These are phyloP conservation scores for Aurantiochytrium sp. DNA, from an alignment of 108 stramenopile species.

Conservation along the genomic window DNA sequence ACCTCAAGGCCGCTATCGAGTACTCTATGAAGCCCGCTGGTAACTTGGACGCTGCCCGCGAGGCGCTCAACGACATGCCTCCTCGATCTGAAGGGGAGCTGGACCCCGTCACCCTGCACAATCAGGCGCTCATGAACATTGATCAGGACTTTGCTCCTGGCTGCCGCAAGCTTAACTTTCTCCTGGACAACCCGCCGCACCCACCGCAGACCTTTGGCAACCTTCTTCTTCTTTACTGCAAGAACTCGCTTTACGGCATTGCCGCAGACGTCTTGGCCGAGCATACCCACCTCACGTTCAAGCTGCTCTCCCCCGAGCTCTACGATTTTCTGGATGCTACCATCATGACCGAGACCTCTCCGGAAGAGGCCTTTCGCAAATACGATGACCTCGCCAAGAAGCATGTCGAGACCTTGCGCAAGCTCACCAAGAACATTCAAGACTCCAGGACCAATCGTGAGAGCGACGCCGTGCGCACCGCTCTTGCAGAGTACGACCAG, in stretches of 20 bases:
- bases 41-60: constrained; percentile 51
- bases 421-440: constrained; percentile 59
- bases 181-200: constrained; percentile 62
- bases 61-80: constrained; percentile 64
- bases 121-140: constrained; percentile 62
- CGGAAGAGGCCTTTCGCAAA: constrained; percentile 55
- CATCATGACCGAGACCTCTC: constrained; percentile 60
- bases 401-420: constrained; percentile 57
- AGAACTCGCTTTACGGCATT: constrained; percentile 62
- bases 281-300: constrained; percentile 61
- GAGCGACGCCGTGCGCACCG: constrained; percentile 36
- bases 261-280: constrained; percentile 68
- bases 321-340: constrained; percentile 70
- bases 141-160: constrained; percentile 55
- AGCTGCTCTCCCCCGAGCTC: constrained; percentile 58
- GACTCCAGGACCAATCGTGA: constrained; percentile 44
- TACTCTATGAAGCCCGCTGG: constrained; percentile 36
- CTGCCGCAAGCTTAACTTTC: constrained; percentile 63
- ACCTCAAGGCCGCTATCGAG: constrained; percentile 73
- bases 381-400: constrained; percentile 54
- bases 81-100: constrained; percentile 54
- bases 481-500: constrained; percentile 57
- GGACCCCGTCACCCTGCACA: constrained; percentile 76
- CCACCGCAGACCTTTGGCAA: constrained; percentile 77
- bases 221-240: constrained; percentile 62